phyloP scores from a whole-genome alignment of 192 early-diverging fungal genomes.

The Entomortierella chlamydospora region DNA sequence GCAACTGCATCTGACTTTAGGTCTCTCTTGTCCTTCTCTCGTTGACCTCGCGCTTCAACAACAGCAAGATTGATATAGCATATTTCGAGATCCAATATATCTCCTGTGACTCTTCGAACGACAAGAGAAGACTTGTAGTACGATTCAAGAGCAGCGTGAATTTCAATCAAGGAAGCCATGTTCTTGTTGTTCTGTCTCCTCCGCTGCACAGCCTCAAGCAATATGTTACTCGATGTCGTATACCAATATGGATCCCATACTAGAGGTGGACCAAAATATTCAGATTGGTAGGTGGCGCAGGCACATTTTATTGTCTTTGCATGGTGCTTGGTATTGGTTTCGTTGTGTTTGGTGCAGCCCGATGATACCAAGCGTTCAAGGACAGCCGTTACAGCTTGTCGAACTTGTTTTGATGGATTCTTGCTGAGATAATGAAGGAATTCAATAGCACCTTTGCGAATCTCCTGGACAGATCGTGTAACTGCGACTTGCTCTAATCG shows the following conservation, averaged over 20 bases:
- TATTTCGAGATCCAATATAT: conserved; percentile 2
- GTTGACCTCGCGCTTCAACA: conserved; percentile 18
- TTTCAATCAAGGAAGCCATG: not conserved
- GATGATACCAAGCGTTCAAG: too few species aligned
- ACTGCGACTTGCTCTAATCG: not conserved
- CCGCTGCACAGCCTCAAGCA: too few species aligned
- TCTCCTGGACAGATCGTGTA: not conserved
- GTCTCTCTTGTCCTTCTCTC: conserved; percentile 13
- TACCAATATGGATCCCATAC: too few species aligned
- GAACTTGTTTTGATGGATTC: not conserved
- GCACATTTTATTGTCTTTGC: too few species aligned
- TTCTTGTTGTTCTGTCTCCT: not conserved
- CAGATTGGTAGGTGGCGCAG: too few species aligned
- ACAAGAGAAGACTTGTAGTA: conserved; percentile 1
- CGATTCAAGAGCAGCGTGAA: conserved; percentile 8
- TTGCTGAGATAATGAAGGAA: not conserved
- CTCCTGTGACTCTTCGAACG: conserved; percentile 12
- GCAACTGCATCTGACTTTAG: conserved; percentile 8
- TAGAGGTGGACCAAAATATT: too few species aligned
- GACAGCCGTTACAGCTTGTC: not conserved
- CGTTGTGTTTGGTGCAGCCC: too few species aligned
- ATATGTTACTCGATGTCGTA: too few species aligned
- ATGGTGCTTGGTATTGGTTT: too few species aligned
- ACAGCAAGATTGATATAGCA: conserved; percentile 30
- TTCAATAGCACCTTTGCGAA: not conserved